These are phyloP conservation scores for Metarhizium rileyi DNA, from an alignment of 2,329 filamentous ascomycete genomes.

Conservation along the genomic window DNA sequence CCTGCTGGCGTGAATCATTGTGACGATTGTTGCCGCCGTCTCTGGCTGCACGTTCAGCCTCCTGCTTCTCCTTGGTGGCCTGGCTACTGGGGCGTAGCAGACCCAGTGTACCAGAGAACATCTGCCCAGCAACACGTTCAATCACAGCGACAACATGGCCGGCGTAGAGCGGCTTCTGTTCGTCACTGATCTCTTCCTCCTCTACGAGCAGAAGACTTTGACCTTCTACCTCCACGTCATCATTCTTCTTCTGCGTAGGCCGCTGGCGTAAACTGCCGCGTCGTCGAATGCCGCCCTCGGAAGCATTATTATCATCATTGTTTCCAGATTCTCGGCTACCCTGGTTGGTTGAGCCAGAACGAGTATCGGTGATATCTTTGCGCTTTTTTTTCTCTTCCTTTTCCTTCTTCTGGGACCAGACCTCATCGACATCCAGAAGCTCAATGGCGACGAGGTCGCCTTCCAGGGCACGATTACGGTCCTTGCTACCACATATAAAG, in stretches of 20 bases:
- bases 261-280: constrained; percentile 93
- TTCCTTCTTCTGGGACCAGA: constrained; percentile 97
- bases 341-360: constrained; percentile 65
- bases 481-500: constrained; percentile 98
- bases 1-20: constrained; percentile 70
- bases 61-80: constrained; percentile 98
- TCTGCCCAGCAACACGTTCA: constrained; percentile 92
- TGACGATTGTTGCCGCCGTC: constrained; percentile 65
- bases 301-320: constrained; percentile 51
- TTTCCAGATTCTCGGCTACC: constrained; percentile 54
- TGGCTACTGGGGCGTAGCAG: constrained; percentile 93
- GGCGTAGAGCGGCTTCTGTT: constrained; percentile 94
- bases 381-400: constrained; percentile 99
- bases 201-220: constrained; percentile 94
- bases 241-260: constrained; percentile 99
- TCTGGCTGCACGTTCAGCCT: constrained; percentile 85
- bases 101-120: constrained; percentile 96
- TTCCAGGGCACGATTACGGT: constrained; percentile 92
- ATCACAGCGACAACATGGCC: constrained; percentile 96
- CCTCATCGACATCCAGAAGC: constrained; percentile 93
- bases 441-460: constrained; percentile 94
- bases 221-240: constrained; percentile 96
- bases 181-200: constrained; percentile 97
- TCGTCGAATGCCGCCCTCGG: constrained; percentile 79
- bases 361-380: constrained; percentile 93